These are phyloP conservation scores for Malassezia restricta DNA, from an alignment of 1,284 basidiomycete species.

Conservation along the genomic window DNA sequence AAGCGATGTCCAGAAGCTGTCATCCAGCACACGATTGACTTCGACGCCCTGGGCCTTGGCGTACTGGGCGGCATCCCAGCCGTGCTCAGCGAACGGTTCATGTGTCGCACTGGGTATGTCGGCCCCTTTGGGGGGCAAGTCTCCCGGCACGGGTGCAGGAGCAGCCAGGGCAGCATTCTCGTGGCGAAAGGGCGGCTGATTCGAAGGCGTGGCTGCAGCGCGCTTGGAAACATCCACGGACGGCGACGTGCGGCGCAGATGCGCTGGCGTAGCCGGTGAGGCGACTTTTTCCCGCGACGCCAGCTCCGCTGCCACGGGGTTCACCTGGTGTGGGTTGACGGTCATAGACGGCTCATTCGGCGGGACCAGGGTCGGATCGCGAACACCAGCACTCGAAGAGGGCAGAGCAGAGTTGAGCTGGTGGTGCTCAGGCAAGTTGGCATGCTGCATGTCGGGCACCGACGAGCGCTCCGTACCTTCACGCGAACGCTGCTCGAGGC, in stretches of 20 bases:
- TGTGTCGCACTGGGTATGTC: not conserved
- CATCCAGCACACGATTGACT: slow-evolving; percentile 16
- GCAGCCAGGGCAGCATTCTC: not conserved
- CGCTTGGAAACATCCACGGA: no score
- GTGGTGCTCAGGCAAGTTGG: not conserved
- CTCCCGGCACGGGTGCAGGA: not conserved
- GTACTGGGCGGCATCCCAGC: slow-evolving; percentile 17
- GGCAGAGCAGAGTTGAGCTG: not conserved
- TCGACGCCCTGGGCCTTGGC: slow-evolving; percentile 18
- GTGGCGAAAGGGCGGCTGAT: not conserved
- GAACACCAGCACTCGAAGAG: not conserved
- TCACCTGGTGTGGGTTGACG: slow-evolving; percentile 14
- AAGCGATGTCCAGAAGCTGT: slow-evolving; percentile 16
- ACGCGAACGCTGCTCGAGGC: slow-evolving; percentile 20
- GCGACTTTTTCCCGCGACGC: slow-evolving; percentile 1
- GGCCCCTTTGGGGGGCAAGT: not conserved
- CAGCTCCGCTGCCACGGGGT: slow-evolving; percentile 7
- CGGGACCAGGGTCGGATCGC: not conserved
- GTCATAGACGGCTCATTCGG: slow-evolving; percentile 4
- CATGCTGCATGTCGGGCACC: not conserved
- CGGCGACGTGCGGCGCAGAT: not conserved
- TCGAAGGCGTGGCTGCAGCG: not conserved
- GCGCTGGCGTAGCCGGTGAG: not conserved
- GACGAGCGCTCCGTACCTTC: not conserved
- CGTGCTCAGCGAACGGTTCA: slow-evolving; percentile 1